A percentile compares a stretch with the other conserved stretches of the same genome.
Evolutionary conservation across 306 rosid genomes (phyloP).

Genomic region (Adenanthera pavonina): DNA sequence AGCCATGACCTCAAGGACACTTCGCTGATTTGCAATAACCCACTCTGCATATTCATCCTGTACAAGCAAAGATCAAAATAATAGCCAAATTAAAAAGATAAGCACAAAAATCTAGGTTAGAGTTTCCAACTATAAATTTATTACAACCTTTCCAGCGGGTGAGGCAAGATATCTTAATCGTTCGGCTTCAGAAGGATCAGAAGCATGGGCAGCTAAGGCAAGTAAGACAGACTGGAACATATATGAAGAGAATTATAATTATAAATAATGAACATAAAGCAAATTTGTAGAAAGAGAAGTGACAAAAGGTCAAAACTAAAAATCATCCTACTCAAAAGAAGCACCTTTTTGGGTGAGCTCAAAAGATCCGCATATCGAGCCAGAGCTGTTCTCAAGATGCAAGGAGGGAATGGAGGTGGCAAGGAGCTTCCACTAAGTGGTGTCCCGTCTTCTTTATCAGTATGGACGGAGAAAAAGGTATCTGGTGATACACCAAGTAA

Average conservation of each 20-base stretch:
- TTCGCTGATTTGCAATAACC: conserved; percentile 83
- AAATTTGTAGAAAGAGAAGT: conserved; percentile 20
- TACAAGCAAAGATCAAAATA: conserved; percentile 37
- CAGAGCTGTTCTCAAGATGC: conserved; percentile 79
- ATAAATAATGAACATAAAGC: conserved; percentile 32
- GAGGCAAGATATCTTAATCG: conserved; percentile 91
- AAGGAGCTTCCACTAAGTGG: conserved; percentile 79
- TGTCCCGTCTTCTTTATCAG: conserved; percentile 83
- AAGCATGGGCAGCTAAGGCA: conserved; percentile 92
- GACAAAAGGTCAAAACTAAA: conserved; percentile 9
- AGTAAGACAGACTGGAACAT: conserved; percentile 75
- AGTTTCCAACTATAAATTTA: conserved; percentile 17
- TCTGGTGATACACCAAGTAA: conserved; percentile 84
- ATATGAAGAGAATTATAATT: conserved; percentile 13
- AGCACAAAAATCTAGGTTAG: conserved; percentile 7
- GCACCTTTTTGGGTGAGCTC: conserved; percentile 92
- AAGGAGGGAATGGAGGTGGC: conserved; percentile 82
- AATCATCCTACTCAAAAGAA: conserved; percentile 35
- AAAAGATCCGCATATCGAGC: conserved; percentile 83
- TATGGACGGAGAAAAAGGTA: conserved; percentile 80
- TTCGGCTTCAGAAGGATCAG: conserved; percentile 87
- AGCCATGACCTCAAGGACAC: conserved; percentile 95
- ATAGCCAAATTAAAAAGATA: conserved; percentile 37
- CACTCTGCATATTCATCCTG: conserved; percentile 96
- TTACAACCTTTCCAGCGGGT: conserved; percentile 90